A percentile compares a stretch with the other conserved stretches of the same genome.
These are phyloP conservation scores for Rhododendron molle DNA, from an alignment of 148 eudicot species.

Conservation along the genomic window DNA sequence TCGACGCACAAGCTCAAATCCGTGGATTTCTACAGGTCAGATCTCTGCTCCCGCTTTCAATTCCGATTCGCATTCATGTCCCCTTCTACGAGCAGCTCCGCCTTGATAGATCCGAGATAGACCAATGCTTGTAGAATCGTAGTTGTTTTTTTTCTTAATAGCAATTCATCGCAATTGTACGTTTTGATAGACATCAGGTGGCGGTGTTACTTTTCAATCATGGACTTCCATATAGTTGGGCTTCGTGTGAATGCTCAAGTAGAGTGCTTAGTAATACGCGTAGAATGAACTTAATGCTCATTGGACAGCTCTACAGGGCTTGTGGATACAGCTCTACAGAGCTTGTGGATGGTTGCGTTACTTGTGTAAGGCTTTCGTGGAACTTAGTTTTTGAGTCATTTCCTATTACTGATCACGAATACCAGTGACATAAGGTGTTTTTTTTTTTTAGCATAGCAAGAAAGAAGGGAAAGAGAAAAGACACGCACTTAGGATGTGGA, in stretches of 20 bases:
- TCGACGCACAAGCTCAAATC: conserved; percentile 78
- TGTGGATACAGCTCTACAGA: neutral
- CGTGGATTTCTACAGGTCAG: conserved; percentile 86
- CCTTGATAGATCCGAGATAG: neutral
- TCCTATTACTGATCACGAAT: neutral
- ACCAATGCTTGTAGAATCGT: neutral
- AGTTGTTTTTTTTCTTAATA: neutral
- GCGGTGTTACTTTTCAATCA: neutral
- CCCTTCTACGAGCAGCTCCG: neutral
- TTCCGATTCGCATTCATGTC: neutral
- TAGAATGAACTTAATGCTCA: neutral
- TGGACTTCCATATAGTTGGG: neutral
- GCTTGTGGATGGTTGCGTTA: neutral
- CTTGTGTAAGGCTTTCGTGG: neutral
- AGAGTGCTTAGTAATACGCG: neutral
- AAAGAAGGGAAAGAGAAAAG: neutral
- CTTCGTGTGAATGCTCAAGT: neutral
- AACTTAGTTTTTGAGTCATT: neutral
- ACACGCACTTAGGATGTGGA: neutral
- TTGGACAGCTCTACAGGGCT: neutral
- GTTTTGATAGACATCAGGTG: neutral
- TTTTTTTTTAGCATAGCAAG: neutral
- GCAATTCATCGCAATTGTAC: neutral
- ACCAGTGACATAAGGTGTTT: no score
- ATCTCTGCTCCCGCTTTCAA: conserved; percentile 1